Evolutionary conservation across 1,139 yeast species (phyloP).

Genomic region (Protomyces inundatus): DNA sequence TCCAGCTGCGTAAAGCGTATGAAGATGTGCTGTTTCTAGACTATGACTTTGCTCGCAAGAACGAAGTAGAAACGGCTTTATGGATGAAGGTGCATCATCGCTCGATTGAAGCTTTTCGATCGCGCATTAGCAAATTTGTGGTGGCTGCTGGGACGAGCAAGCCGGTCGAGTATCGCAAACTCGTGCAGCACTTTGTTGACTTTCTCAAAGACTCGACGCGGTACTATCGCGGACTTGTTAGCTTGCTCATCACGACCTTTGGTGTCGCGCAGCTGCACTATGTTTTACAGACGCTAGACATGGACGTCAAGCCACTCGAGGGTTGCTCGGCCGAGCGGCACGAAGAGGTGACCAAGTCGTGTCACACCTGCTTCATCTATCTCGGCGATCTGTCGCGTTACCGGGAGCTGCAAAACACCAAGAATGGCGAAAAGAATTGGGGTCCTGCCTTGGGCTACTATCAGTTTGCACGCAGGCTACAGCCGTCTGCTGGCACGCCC

Average conservation of each 20-base stretch:
- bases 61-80: slow-evolving; percentile 28
- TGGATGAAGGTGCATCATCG: slow-evolving; percentile 31
- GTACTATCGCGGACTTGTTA: slow-evolving; percentile 30
- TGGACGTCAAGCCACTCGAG: neutral
- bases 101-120: slow-evolving; percentile 29
- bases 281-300: slow-evolving; percentile 23
- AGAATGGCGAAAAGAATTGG: slow-evolving; percentile 29
- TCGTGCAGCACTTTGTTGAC: slow-evolving; percentile 27
- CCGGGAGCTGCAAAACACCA: slow-evolving; percentile 29
- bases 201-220: slow-evolving; percentile 29
- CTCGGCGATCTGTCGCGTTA: slow-evolving; percentile 34
- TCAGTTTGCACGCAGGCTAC: slow-evolving; percentile 30
- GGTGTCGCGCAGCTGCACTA: slow-evolving; percentile 28
- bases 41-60: slow-evolving; percentile 25
- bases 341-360: slow-evolving; percentile 26
- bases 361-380: slow-evolving; percentile 29
- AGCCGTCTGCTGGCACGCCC: slow-evolving; percentile 32
- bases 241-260: slow-evolving; percentile 25
- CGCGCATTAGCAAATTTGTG: slow-evolving; percentile 27
- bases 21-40: slow-evolving; percentile 27
- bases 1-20: slow-evolving; percentile 25
- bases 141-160: slow-evolving; percentile 8
- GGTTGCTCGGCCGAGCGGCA: neutral
- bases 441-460: slow-evolving; percentile 32
- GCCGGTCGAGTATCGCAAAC: slow-evolving; percentile 30